Conservation (phyloP, 169 alveolate species). For the Plasmodium inui region DNA sequence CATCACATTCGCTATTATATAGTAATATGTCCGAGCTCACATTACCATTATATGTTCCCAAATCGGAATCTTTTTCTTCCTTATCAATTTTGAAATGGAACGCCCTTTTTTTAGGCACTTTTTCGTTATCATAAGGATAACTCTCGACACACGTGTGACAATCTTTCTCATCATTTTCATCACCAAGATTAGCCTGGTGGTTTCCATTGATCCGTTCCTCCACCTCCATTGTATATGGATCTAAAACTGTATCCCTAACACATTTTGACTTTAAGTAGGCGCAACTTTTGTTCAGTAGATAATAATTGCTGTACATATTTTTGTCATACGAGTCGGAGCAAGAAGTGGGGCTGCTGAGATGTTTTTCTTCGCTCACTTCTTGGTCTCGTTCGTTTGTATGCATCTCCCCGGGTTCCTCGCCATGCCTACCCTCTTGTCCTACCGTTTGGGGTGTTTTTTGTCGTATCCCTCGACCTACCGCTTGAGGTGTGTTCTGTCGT, state of each 20-base stretch:
- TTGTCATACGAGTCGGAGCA: constrained; percentile 11
- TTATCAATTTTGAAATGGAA: not conserved
- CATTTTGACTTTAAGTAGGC: constrained; percentile 52
- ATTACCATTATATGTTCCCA: not conserved
- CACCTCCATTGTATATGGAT: constrained; percentile 17
- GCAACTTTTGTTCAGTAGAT: constrained; percentile 37
- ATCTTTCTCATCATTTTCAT: constrained; percentile 7
- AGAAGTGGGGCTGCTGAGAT: not conserved
- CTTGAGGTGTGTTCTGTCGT: not conserved
- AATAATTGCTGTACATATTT: constrained; percentile 43
- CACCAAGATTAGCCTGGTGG: not conserved
- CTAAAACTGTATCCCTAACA: constrained; percentile 1
- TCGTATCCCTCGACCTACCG: not conserved
- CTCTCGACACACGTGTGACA: not conserved
- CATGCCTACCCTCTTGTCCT: not conserved
- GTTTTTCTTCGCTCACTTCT: not conserved
- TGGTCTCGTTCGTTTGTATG: not conserved
- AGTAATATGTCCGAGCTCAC: not conserved
- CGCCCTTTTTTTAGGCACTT: not conserved
- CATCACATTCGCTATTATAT: constrained; percentile 2
- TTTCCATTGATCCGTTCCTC: not conserved
- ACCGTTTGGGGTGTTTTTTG: not conserved
- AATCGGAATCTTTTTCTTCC: not conserved
- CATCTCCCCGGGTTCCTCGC: not conserved
- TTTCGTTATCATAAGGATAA: not conserved